phyloP scores from a whole-genome alignment of 805 yeast species.

The Vanderwaltozyma verrucispora region DNA sequence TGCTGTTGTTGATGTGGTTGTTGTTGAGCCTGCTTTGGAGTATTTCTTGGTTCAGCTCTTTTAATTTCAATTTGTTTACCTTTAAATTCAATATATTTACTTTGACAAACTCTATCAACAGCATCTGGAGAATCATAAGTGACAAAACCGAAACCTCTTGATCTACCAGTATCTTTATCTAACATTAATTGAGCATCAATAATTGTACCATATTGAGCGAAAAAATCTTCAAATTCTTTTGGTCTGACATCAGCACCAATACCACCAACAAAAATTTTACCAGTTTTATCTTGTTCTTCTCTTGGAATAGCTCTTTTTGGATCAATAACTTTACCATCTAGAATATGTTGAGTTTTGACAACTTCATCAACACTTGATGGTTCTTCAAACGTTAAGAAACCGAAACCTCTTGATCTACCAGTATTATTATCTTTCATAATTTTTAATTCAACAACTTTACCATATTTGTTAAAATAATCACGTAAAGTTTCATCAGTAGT shows the following conservation, averaged over 20 bases:
- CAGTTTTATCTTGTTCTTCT: constrained; percentile 94
- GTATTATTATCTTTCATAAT: constrained; percentile 86
- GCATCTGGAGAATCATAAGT: constrained; percentile 93
- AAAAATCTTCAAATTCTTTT: constrained; percentile 76
- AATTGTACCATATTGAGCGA: constrained; percentile 79
- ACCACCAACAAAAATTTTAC: constrained; percentile 96
- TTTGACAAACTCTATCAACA: constrained; percentile 77
- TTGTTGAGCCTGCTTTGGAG: constrained; percentile 31
- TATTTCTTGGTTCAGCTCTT: constrained; percentile 74
- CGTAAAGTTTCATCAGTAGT: constrained; percentile 82
- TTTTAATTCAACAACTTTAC: constrained; percentile 78
- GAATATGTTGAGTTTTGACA: constrained; percentile 70
- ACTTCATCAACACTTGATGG: constrained; percentile 81
- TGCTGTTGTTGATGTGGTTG: constrained; percentile 24
- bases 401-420: constrained; percentile 92
- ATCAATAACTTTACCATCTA: constrained; percentile 94
- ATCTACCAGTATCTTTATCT: constrained; percentile 93
- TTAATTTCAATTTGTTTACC: constrained; percentile 81
- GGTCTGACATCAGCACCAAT: constrained; percentile 90
- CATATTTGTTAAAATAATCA: constrained; percentile 77
- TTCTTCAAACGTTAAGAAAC: constrained; percentile 77
- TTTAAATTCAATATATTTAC: constrained; percentile 71
- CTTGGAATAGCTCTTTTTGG: constrained; percentile 96
- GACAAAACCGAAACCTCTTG: constrained; percentile 95
- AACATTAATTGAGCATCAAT: constrained; percentile 96